Base-by-base conservation (phyloP, 2,329 filamentous ascomycete genomes). In the Aspergillus ruber region DNA sequence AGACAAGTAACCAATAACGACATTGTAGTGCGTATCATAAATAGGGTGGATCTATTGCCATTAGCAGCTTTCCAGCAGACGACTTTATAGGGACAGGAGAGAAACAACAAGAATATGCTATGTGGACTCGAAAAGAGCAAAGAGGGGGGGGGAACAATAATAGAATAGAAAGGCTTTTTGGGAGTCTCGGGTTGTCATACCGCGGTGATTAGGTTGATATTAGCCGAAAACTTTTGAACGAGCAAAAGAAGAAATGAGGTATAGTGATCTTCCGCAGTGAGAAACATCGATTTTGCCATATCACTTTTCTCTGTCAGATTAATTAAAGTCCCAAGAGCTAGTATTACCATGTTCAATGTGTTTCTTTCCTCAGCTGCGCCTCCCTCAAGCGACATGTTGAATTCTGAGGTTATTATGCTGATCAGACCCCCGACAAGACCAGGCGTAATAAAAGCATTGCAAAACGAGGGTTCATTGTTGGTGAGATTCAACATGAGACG, bases 1-100 rank as follows among this genome's bases (percentile, higher is more conserved):
- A 0, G 89, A 84, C 20, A 96, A 75, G 64, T 95, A 96, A 13
- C 89, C 90, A 64, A 91, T 83, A 1, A 86, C 84, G 23, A 97
- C 89, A 56, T 90, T 89, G 44, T 86, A 78, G 50, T 86, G 83
- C 21, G 84, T 84, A 62, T 90, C 88, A 60, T 88, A 69, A 49
- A 79, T 69, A 5, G 76, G 78, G 52, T 75, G 66, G 47, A 76
- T 77, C 75, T 79, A 46, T 5, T 43, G 13, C 10, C 10, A 39
- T 20, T 12, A 20, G 20, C 36, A 39, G 36, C 5, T 12, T 39
- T 18, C 10, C 15, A 20, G 5, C 10, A 39, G 17, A 39, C 5
- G 13, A 12, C 27, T 10, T 44, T 44, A 41, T 47, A 45, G 47
- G 47, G 43, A 13, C 8, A 38, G 15, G 15, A 7, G 9, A 38